Evolutionary conservation across 2,329 filamentous ascomycete species (phyloP).

Genomic region (Hypoxylon sp.): DNA sequence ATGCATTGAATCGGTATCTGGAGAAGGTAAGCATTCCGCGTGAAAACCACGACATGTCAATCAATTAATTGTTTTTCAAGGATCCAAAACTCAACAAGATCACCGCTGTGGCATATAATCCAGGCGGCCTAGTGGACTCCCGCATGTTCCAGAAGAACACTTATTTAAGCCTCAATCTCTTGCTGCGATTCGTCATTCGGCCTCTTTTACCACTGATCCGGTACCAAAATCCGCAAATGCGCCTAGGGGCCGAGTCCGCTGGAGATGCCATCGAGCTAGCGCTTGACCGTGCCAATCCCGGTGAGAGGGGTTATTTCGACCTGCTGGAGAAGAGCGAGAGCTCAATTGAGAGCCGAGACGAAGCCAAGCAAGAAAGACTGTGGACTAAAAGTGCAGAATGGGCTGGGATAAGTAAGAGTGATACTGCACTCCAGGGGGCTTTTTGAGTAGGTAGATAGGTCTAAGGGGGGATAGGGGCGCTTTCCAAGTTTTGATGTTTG

Average conservation of each 20-base stretch:
- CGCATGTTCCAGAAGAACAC: conserved; percentile 49
- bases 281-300: conserved; percentile 39
- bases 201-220: conserved; percentile 41
- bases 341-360: conserved; percentile 33
- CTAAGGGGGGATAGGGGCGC: too few species aligned
- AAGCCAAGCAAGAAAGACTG: conserved; percentile 34
- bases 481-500: too few species aligned
- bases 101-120: conserved; percentile 43
- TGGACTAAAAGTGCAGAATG: conserved; percentile 39
- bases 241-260: conserved; percentile 44
- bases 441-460: conserved; percentile 9
- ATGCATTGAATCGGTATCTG: conserved; percentile 49
- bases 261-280: conserved; percentile 35
- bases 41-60: not conserved
- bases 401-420: conserved; percentile 29
- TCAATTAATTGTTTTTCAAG: conserved; percentile 19
- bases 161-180: conserved; percentile 36
- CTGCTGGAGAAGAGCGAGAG: conserved; percentile 32
- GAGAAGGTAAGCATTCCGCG: conserved; percentile 26
- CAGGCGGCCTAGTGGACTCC: conserved; percentile 49
- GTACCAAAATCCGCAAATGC: conserved; percentile 46
- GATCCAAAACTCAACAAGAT: conserved; percentile 42
- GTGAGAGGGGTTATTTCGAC: conserved; percentile 47
- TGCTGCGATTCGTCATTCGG: conserved; percentile 42
- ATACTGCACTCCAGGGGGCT: conserved; percentile 14